Evolutionary conservation across 352 stramenopile genomes (phyloP).

Genomic region (Globisporangium alternatum): DNA sequence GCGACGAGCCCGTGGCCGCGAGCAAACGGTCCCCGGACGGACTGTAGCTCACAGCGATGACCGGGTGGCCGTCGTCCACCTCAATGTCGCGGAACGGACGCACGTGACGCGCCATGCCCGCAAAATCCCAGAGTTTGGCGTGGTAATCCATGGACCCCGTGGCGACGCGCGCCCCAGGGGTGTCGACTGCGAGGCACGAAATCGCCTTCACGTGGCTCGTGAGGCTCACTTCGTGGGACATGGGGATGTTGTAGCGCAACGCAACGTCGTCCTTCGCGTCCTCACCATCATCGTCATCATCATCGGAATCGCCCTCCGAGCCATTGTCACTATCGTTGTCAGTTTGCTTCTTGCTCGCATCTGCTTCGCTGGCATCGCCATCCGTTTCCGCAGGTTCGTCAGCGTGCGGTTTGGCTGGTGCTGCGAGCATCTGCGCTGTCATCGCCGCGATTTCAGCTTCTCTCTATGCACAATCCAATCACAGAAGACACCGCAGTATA

Average conservation of each 20-base stretch:
- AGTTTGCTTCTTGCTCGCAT: slow-evolving; percentile 28
- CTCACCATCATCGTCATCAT: slow-evolving; percentile 20
- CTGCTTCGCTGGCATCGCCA: slow-evolving; percentile 3
- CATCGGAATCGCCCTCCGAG: slow-evolving; percentile 1
- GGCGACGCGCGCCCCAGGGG: slow-evolving; percentile 59
- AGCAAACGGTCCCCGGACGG: slow-evolving; percentile 74
- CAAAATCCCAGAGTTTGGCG: slow-evolving; percentile 87
- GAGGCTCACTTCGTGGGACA: slow-evolving; percentile 66
- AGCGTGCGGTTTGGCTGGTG: slow-evolving; percentile 19
- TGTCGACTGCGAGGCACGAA: slow-evolving; percentile 68
- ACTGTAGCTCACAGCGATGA: slow-evolving; percentile 80
- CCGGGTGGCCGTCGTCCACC: slow-evolving; percentile 73
- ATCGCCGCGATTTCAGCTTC: slow-evolving; percentile 67
- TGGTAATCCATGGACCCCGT: slow-evolving; percentile 85
- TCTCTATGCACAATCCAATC: slow-evolving; percentile 22
- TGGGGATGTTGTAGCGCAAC: slow-evolving; percentile 63
- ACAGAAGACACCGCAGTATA: neutral
- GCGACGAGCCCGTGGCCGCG: slow-evolving; percentile 63
- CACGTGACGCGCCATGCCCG: slow-evolving; percentile 79
- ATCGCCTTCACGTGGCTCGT: slow-evolving; percentile 57
- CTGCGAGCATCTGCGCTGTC: slow-evolving; percentile 71
- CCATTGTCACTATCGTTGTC: neutral
- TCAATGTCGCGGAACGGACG: slow-evolving; percentile 78
- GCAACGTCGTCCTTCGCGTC: slow-evolving; percentile 52
- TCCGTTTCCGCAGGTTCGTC: neutral